Evolutionary conservation across 345 rosid genomes (phyloP).

Genomic region (Noccaea caerulescens): DNA sequence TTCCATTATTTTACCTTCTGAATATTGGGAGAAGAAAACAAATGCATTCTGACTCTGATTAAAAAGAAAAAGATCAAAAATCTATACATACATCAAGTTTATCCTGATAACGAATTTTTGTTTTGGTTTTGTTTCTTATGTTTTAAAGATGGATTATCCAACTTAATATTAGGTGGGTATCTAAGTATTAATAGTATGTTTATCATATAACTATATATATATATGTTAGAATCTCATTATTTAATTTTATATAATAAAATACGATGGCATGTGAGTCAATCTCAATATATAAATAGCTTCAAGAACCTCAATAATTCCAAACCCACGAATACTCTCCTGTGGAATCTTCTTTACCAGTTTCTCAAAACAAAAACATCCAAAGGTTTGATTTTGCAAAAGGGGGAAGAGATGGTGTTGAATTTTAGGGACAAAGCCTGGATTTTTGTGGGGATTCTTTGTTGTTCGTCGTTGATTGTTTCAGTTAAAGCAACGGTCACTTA

Average conservation of each 20-base stretch:
- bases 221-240: too few relatives aligned
- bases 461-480: conserved; percentile 35
- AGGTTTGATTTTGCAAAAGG: neutral
- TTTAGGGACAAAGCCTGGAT: conserved; percentile 13
- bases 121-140: too few relatives aligned
- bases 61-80: neutral
- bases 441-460: conserved; percentile 36
- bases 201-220: too few relatives aligned
- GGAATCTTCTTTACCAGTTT: conserved; percentile 27
- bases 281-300: conserved; percentile 42
- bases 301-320: conserved; percentile 24
- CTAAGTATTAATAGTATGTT: too few relatives aligned
- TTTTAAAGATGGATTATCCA: too few relatives aligned
- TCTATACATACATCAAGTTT: neutral
- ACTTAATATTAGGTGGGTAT: too few relatives aligned
- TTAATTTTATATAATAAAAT: neutral
- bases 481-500: conserved; percentile 47
- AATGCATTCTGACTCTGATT: neutral
- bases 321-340: conserved; percentile 10
- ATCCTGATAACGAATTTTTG: too few relatives aligned
- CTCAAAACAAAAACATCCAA: conserved; percentile 9
- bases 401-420: conserved; percentile 18
- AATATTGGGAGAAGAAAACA: neutral
- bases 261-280: conserved; percentile 12
- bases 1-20: neutral